A percentile compares a stretch with the other conserved stretches of the same genome.
phyloP scores from a whole-genome alignment of 2,329 filamentous ascomycete genomes.

The Phaeosphaeria sp. region DNA sequence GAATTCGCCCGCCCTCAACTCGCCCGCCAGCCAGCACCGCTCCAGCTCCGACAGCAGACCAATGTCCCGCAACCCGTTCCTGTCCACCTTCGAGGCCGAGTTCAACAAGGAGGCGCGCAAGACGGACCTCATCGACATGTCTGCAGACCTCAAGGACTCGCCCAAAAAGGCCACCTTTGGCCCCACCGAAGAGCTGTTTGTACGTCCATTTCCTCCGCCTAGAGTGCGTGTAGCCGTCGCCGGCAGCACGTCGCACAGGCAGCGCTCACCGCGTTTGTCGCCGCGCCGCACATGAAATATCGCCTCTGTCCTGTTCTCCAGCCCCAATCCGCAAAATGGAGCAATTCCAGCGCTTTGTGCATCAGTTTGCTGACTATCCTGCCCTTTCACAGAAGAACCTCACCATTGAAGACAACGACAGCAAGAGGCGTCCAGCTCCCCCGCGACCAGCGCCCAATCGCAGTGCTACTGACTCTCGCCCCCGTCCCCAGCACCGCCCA shows the following conservation, averaged over 20 bases:
- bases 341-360: constrained; percentile 46
- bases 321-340: constrained; percentile 43
- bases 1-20: constrained; percentile 57
- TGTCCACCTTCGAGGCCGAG: constrained; percentile 62
- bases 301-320: background rate
- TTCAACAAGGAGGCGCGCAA: constrained; percentile 45
- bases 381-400: constrained; percentile 66
- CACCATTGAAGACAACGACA: constrained; percentile 70
- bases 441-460: constrained; percentile 51
- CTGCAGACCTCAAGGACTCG: constrained; percentile 48
- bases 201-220: constrained; percentile 59
- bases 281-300: constrained; percentile 1
- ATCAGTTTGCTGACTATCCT: constrained; percentile 53
- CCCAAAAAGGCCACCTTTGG: constrained; percentile 54
- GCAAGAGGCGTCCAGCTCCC: constrained; percentile 50
- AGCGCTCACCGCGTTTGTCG: constrained; percentile 8
- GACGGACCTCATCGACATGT: constrained; percentile 46
- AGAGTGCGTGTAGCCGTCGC: constrained; percentile 13
- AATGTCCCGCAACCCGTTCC: constrained; percentile 76
- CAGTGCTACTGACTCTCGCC: constrained; percentile 54
- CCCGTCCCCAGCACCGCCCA: constrained; percentile 63
- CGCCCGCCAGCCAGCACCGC: constrained; percentile 50
- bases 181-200: constrained; percentile 75
- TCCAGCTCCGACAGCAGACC: constrained; percentile 66
- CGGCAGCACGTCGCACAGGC: constrained; percentile 24